Conservation (phyloP, 805 yeast genomes). For the Candida nanaspora region DNA sequence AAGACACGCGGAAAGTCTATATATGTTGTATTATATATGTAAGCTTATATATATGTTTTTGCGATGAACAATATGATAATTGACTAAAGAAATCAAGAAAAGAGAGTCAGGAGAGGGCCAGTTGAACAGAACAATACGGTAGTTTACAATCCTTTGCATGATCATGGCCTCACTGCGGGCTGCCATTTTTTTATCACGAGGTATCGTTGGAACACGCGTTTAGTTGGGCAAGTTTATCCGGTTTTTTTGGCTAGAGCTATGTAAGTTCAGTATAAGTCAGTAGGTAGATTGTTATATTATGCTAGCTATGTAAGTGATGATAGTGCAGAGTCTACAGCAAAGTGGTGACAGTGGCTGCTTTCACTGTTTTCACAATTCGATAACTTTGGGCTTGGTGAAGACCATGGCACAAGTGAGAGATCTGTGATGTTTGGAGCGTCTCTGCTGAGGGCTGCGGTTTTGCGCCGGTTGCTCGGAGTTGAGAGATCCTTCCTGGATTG, state of each 20-base stretch:
- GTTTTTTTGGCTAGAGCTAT: too few species aligned
- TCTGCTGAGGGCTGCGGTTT: slow-evolving; percentile 1
- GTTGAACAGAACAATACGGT: background rate
- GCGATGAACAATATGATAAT: too few species aligned
- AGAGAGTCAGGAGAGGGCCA: too few species aligned
- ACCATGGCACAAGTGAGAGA: slow-evolving; percentile 41
- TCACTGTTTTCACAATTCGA: slow-evolving; percentile 11
- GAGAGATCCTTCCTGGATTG: background rate
- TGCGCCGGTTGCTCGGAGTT: slow-evolving; percentile 2
- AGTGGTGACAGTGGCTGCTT: background rate
- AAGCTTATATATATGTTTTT: too few species aligned
- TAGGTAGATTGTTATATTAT: too few species aligned
- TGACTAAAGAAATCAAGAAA: too few species aligned
- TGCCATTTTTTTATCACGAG: background rate
- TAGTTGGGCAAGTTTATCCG: too few species aligned
- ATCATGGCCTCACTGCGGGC: background rate
- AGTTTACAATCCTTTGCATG: background rate
- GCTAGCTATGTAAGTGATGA: background rate
- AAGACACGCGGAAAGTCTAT: too few species aligned
- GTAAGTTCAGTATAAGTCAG: too few species aligned
- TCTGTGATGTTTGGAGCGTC: slow-evolving; percentile 29
- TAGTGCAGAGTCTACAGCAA: background rate
- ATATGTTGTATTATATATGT: too few species aligned
- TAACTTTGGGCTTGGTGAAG: slow-evolving; percentile 31
- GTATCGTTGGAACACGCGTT: too few species aligned